These are phyloP conservation scores for Terana coerulea DNA, from an alignment of 768 basidiomycete genomes.

Conservation along the genomic window DNA sequence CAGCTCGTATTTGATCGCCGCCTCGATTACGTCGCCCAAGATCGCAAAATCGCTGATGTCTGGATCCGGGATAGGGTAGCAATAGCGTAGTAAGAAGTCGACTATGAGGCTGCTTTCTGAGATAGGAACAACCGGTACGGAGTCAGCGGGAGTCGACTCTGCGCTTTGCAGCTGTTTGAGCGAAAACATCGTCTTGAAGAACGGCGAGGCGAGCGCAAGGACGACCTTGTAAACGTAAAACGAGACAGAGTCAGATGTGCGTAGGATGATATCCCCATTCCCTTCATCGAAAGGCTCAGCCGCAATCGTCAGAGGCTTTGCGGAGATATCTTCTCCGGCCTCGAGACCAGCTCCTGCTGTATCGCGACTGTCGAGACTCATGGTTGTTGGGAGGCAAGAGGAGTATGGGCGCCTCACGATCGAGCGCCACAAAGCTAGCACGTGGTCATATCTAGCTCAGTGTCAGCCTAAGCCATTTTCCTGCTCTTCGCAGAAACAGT, in stretches of 20 bases:
- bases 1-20: slow-evolving; percentile 26
- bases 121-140: background rate
- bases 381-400: background rate
- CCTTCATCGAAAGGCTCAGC: background rate
- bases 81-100: slow-evolving; percentile 20
- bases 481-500: background rate
- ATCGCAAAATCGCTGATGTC: background rate
- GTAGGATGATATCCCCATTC: slow-evolving; percentile 43
- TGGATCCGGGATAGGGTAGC: slow-evolving; percentile 20
- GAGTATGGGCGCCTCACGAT: background rate
- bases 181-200: slow-evolving; percentile 30
- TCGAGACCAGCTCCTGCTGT: no score
- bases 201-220: slow-evolving; percentile 30
- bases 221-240: slow-evolving; percentile 33
- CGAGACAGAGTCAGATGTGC: slow-evolving; percentile 45
- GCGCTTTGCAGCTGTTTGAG: slow-evolving; percentile 17
- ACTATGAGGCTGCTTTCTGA: slow-evolving; percentile 18
- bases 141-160: background rate
- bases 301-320: background rate
- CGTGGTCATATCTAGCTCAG: background rate
- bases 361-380: background rate
- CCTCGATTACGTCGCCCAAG: slow-evolving; percentile 19
- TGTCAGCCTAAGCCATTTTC: background rate
- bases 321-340: no score
- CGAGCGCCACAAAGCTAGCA: background rate